Evolutionary conservation across 2,329 filamentous ascomycete species (phyloP), one percentile per base, ranked within the genome.

Genomic region (Colletotrichum abscissum): DNA sequence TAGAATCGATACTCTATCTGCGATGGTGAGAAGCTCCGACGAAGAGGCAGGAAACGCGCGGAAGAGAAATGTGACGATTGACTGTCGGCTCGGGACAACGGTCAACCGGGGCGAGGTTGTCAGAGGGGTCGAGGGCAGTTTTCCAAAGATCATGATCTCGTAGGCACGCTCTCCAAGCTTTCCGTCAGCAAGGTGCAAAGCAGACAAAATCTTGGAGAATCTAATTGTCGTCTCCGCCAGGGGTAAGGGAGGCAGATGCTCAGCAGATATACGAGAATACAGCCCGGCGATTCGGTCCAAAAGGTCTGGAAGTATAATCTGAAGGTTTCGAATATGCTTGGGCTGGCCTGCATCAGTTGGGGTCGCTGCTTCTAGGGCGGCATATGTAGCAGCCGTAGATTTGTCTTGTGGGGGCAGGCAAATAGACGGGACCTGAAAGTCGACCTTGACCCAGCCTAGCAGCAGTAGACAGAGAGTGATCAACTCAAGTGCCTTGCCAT

Each of bases 401-500:
- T 87, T 87, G 26, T 91, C 89, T 28, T 84, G 89, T 75, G 80
- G 85, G 69, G 83, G 86, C 76, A 83, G 85, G 74, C 90, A 89
- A 19, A 92, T 82, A 11, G 85, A 81, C 2, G 91, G 91, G n/a
- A 97, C 89, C 78, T 92, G 89, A 78, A 98, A 98, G 79, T 97
- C 93, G 78, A 96, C 87, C 4, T 92, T 93, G 46, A 92, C 90
- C 94, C 95, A 98, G 35, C 92, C 93, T 74, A 97, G 91, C 78
- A 98, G 89, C 54, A 98, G 80, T 76, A 98, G 88, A 79, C 93
- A 95, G 30, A 97, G 88, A 59, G 97, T 85, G 73, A 97, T 94
- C 33, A 95, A 91, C 80, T 99, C 97, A 24, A 99, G 87, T 1
- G 95, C 95, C 83, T 98, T 98, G 22, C 94, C 97, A 83, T 98